Base-by-base conservation (phyloP, 805 yeast species). In the Kuraishia piskuri region DNA sequence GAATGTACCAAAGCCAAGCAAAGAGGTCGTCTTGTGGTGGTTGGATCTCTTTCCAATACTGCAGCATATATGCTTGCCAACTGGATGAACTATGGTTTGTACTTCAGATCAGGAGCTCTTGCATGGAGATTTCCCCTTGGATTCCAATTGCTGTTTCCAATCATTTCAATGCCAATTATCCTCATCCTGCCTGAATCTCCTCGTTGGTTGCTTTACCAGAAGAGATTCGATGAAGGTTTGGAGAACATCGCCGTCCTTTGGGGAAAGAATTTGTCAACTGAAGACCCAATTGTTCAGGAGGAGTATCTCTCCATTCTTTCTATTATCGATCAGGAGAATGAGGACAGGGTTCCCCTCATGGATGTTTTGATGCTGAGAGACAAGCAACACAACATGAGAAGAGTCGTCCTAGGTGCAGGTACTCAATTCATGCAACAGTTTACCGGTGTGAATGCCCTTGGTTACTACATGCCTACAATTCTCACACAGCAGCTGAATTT, bases 81-180 rank as follows among this genome's bases (percentile, higher is more conserved):
- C 64, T 77, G 84, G 55, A 75, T 85, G 22, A 78, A 83, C 59
- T 85, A 82, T 62, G 88, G 83, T 9, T 78, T 86, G 17, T 74
- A 82, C 57, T 68, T 65, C 47, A 68, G 80, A 50, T 59, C 70
- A 24, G 72, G 73, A 54, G 66, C 77, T 31, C 82, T 80, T 2
- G 73, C 82, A 22, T 88, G 84, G 77, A 73, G 88, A 52, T 74
- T 86, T 31, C 92, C 92, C 1, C 74, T 85, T 54, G 88, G 84
- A 5, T 61, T 85, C 46, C 88, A 84, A 67, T 82, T 83, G 57
- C 57, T 79, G 2, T 86, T 63, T 57, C 55, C 58, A 24, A 48
- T 56, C 9, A 49, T 55, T 17, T 54, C 55, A 22, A 21, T 57
- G 20, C 31, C 48, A 20, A 50, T 52, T 25, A 37, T 57, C 20